phyloP scores from a whole-genome alignment of 495 filamentous ascomycete genomes.

The Penicillium maclennaniae region DNA sequence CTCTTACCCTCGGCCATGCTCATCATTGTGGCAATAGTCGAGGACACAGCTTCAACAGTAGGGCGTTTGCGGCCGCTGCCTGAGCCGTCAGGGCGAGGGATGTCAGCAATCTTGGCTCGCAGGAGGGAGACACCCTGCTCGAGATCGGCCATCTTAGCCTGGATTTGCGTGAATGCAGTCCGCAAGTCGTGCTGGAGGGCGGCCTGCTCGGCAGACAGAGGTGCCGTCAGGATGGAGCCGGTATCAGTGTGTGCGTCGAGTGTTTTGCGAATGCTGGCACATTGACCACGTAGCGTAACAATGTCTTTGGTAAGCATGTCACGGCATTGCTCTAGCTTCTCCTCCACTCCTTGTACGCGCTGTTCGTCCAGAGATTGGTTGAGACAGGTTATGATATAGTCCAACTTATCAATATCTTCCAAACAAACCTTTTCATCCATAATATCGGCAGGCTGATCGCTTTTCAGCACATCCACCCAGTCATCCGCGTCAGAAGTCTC shows the following conservation, averaged over 20 bases:
- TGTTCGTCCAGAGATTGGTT: constrained; percentile 57
- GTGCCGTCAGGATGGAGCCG: constrained; percentile 56
- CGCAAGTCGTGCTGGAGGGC: constrained; percentile 80
- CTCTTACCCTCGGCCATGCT: constrained; percentile 83
- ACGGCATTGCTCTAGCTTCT: constrained; percentile 57
- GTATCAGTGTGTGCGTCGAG: constrained; percentile 64
- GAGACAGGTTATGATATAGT: constrained; percentile 53
- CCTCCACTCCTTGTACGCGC: constrained; percentile 58
- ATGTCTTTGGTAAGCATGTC: constrained; percentile 60
- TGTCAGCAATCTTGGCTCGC: constrained; percentile 68
- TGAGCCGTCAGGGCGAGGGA: constrained; percentile 35
- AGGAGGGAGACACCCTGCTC: constrained; percentile 80
- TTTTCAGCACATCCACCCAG: constrained; percentile 31
- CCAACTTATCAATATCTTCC: constrained; percentile 63
- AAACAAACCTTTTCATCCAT: constrained; percentile 65
- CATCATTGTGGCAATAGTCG: constrained; percentile 90
- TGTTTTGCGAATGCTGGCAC: constrained; percentile 68
- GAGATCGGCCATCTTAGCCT: constrained; percentile 68
- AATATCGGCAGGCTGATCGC: constrained; percentile 42
- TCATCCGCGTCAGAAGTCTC: constrained; percentile 52
- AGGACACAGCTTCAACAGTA: constrained; percentile 85
- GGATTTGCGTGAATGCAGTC: constrained; percentile 60
- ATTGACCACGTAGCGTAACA: constrained; percentile 61
- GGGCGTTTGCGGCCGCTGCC: constrained; percentile 51
- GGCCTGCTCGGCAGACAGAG: constrained; percentile 77